Conservation (phyloP, 805 yeast species). For the Myxozyma lipomycoides region DNA sequence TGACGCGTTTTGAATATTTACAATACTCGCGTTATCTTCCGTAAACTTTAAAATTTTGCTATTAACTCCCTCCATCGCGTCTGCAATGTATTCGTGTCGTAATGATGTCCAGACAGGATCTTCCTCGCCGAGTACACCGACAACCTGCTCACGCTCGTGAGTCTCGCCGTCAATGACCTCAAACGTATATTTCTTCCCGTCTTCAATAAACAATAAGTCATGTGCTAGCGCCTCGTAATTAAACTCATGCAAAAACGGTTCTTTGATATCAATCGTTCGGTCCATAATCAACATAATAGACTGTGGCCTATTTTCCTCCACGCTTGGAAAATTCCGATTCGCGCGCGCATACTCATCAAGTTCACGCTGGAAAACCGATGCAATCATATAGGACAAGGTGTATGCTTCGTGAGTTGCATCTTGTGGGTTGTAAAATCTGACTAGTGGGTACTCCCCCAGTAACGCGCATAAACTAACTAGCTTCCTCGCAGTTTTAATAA, state of each 20-base stretch:
- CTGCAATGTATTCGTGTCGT: slow-evolving; percentile 71
- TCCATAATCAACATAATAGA: slow-evolving; percentile 75
- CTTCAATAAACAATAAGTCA: slow-evolving; percentile 54
- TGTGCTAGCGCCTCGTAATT: slow-evolving; percentile 88
- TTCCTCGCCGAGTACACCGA: slow-evolving; percentile 51
- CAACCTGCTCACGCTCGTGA: slow-evolving; percentile 44
- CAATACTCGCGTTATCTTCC: slow-evolving; percentile 69
- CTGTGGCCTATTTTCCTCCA: slow-evolving; percentile 52
- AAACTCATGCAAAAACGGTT: slow-evolving; percentile 86
- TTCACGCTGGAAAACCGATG: slow-evolving; percentile 62
- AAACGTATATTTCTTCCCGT: slow-evolving; percentile 50
- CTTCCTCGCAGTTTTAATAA: slow-evolving; percentile 53
- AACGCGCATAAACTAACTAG: slow-evolving; percentile 69
- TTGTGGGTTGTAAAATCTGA: slow-evolving; percentile 64
- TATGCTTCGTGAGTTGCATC: slow-evolving; percentile 51
- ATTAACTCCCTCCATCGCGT: slow-evolving; percentile 60
- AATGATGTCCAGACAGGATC: slow-evolving; percentile 71
- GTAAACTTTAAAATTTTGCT: slow-evolving; percentile 60
- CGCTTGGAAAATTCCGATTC: slow-evolving; percentile 61
- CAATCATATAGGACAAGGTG: slow-evolving; percentile 63
- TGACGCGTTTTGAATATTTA: slow-evolving; percentile 11
- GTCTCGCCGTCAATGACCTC: slow-evolving; percentile 25
- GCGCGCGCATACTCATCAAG: slow-evolving; percentile 72
- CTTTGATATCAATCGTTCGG: slow-evolving; percentile 74
- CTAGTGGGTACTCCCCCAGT: slow-evolving; percentile 84